Percentiles rank a stretch among this genome's conserved stretches.
These are phyloP conservation scores for Phalaenopsis hybrid DNA, from an alignment of 116 monocot species.

Conservation along the genomic window DNA sequence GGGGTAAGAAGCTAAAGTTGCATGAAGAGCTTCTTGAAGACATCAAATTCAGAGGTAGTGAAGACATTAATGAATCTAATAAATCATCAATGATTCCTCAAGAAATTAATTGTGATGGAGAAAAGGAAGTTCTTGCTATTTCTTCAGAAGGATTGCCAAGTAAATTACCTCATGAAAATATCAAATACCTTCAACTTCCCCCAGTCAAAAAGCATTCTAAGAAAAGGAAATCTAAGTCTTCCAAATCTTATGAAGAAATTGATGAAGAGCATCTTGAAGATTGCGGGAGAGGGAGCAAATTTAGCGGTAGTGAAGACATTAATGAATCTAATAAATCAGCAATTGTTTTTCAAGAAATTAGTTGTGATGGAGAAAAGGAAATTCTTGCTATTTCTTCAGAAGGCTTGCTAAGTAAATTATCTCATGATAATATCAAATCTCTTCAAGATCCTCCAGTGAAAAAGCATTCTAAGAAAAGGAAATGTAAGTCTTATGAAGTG, in stretches of 20 bases:
- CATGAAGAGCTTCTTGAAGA: slow-evolving; percentile 7
- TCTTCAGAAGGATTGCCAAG: slow-evolving; percentile 8
- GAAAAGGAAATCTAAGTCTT: slow-evolving; percentile 21
- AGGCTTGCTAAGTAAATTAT: slow-evolving; percentile 5
- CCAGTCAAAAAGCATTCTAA: slow-evolving; percentile 15
- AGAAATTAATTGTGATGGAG: neutral
- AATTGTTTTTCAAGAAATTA: neutral
- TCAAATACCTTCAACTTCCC: neutral
- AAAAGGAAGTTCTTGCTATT: slow-evolving; percentile 8
- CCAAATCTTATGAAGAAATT: slow-evolving; percentile 4
- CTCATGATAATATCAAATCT: neutral
- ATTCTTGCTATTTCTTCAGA: slow-evolving; percentile 7
- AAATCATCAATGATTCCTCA: neutral
- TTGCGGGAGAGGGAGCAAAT: neutral
- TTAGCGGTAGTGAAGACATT: neutral
- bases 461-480: slow-evolving; percentile 26
- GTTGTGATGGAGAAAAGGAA: slow-evolving; percentile 5
- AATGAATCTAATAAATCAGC: slow-evolving; percentile 13
- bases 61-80: slow-evolving; percentile 10
- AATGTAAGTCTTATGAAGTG: slow-evolving; percentile 14
- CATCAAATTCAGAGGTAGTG: neutral
- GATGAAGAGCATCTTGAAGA: slow-evolving; percentile 11
- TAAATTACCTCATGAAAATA: neutral
- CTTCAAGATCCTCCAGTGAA: slow-evolving; percentile 6
- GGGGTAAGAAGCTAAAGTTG: slow-evolving; percentile 14